Base-by-base conservation (phyloP, 2,329 filamentous ascomycete genomes). In the Nothophaeocryptopus gaeumannii region DNA sequence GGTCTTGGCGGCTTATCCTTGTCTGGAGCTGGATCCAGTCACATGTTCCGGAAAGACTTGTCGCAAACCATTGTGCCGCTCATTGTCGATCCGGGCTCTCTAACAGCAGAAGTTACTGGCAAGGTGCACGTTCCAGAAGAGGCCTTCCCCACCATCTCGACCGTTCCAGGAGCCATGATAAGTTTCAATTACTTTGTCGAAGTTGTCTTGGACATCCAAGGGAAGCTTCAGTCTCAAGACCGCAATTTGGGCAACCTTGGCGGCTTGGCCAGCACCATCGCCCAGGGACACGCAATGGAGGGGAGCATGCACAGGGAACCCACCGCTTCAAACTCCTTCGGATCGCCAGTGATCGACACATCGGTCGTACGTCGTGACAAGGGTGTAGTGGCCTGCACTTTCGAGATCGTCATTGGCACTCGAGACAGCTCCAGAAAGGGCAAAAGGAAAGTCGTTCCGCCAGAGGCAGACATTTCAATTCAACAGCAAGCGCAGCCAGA, bases 141-240 rank as follows among this genome's bases (percentile, higher is more conserved):
- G 63, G 84, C 84, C 0, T 97, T 97, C 60, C 92, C 93, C 0
- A 96, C 91, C 2, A 97, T 97, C 55, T 84, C 83, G 26, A 85
- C 85, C 47, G 89, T 96, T 0, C 93, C 93, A 0, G 90, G 92
- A 3, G 85, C 88, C 31, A 93, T 97, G 84, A 93, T 99, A 58
- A 90, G 85, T 61, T 97, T 99, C 74, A 89, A 86, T 59, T 97
- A 99, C 65, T 88, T 91, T 59, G 80, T 96, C 14, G 93, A 99
- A 69, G 88, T 96, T 2, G 85, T 97, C 26, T 82, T 96, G 15
- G 93, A 99, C 65, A 78, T 97, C 0, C 91, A 93, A 39, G 92
- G 92, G 33, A 93, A 89, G 66, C 73, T 96, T 35, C 82, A 85
- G 1, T 82, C 82, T n/a, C 83, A 89, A 55, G 85, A 89, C 62